These are phyloP conservation scores for Ascosphaera acerosa DNA, from an alignment of 2,329 filamentous ascomycete species.

Conservation along the genomic window DNA sequence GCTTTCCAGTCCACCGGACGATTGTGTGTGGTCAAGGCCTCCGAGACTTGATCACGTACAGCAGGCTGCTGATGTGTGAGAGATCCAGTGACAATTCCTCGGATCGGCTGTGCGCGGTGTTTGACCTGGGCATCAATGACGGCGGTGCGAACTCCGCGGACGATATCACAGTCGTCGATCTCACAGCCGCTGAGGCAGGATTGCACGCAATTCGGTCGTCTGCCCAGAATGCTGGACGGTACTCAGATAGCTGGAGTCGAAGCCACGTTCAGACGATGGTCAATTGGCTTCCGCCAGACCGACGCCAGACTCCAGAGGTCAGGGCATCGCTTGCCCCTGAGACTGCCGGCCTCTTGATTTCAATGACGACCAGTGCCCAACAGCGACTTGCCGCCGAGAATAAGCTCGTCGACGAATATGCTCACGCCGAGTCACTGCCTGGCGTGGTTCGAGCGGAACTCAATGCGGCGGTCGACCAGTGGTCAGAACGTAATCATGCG, in stretches of 20 bases:
- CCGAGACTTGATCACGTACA: slow-evolving; percentile 28
- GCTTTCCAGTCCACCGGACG: slow-evolving; percentile 63
- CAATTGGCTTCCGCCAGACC: slow-evolving; percentile 34
- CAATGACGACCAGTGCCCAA: too few relatives aligned
- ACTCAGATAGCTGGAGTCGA: slow-evolving; percentile 46
- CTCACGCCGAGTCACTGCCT: slow-evolving; percentile 14
- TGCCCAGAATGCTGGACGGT: slow-evolving; percentile 41
- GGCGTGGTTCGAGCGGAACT: slow-evolving; percentile 25
- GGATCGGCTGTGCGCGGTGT: slow-evolving; percentile 14
- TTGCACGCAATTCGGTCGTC: slow-evolving; percentile 42
- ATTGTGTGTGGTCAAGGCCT: slow-evolving; percentile 51
- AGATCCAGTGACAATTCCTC: slow-evolving; percentile 11
- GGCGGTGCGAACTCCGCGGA: slow-evolving; percentile 10
- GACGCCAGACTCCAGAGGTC: slow-evolving; percentile 13
- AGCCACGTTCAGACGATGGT: slow-evolving; percentile 41
- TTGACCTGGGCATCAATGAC: slow-evolving; percentile 24
- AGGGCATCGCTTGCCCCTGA: too few relatives aligned
- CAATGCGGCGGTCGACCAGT: slow-evolving; percentile 34
- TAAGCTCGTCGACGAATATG: too few relatives aligned
- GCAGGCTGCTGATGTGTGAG: slow-evolving; percentile 11
- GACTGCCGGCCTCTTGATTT: too few relatives aligned
- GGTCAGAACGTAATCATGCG: slow-evolving; percentile 57
- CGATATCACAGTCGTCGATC: slow-evolving; percentile 31
- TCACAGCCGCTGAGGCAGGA: slow-evolving; percentile 34
- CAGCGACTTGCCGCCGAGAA: too few relatives aligned